Percentiles rank a stretch among this genome's conserved stretches.
These are phyloP conservation scores for Trichophyton mentagrophytes DNA, from an alignment of 2,329 filamentous ascomycete genomes.

Conservation along the genomic window DNA sequence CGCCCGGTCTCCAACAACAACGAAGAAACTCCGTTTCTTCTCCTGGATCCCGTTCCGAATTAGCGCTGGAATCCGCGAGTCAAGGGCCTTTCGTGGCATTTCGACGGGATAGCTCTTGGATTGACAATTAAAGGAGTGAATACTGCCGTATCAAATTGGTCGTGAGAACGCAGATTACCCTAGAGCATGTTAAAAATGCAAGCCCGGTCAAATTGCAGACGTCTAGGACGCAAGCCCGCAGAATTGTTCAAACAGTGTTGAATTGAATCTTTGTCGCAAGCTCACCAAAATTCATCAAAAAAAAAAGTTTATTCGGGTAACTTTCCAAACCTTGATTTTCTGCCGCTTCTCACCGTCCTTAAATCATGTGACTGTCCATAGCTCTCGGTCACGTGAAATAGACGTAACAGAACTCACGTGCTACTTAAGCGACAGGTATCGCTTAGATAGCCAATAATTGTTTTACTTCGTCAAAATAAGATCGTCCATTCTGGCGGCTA, in stretches of 20 bases:
- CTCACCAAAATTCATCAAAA: background rate
- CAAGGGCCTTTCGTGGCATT: constrained; percentile 46
- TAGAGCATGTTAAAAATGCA: background rate
- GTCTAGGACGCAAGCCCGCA: background rate
- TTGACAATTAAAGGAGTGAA: background rate
- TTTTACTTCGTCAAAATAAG: background rate
- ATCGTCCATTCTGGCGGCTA: background rate
- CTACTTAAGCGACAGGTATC: background rate
- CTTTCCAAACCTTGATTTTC: background rate
- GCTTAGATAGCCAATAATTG: background rate
- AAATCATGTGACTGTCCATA: no score
- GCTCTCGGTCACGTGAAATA: background rate
- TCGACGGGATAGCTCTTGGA: constrained; percentile 7
- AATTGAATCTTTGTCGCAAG: background rate
- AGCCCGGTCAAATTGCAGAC: background rate
- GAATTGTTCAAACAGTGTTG: background rate
- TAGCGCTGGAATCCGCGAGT: constrained; percentile 79
- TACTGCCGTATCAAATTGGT: background rate
- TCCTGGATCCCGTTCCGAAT: constrained; percentile 83
- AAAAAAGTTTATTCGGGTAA: constrained; percentile 6
- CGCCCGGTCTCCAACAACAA: constrained; percentile 82
- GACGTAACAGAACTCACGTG: background rate
- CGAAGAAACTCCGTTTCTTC: constrained; percentile 97
- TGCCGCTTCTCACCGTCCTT: background rate
- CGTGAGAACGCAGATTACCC: background rate